Evolutionary conservation across 345 rosid species (phyloP), one percentile per base, ranked within the genome.

Genomic region (Firmiana major): DNA sequence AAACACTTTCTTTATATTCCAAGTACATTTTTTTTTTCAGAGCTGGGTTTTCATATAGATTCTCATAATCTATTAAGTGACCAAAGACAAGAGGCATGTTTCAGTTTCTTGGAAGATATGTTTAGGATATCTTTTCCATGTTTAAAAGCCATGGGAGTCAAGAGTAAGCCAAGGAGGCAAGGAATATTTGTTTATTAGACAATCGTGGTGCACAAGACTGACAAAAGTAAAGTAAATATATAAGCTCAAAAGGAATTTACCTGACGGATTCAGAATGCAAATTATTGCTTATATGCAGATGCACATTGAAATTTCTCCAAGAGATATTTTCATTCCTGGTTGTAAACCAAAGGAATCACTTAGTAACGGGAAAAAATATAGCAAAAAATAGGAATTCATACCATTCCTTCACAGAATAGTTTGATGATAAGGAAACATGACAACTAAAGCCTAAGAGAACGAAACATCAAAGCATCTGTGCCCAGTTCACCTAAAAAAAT

Each of bases 31-130:
- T 71, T 77, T 66, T 45, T 78, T 74, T 65, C 59, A 46, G 0
- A 74, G 63, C 34, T 78, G 40, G 53, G 48, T 57, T 78, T 74
- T 79, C 74, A 13, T 60, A 59, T 75, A 74, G 83, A 83, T 81
- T 74, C 82, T 40, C 72, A 60, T 60, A 70, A 76, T 75, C 75
- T 77, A 71, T 71, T 31, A 72, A 6, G 75, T 54, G 73, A 63
- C 12, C 76, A 17, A 15, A 81, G 77, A 17, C 15, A 19, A 67
- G 79, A 68, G 69, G 80, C 69, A 78, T 63, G 74, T 78, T 80
- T 80, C 75, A 65, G 63, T 73, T 76, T 78, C 81, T 83, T 55
- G 75, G 59, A 73, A 79, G 73, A 86, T 75, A 74, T 34, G 78
- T 49, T 48, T 22, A 45, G 19, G 22, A 45, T n/a, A 68, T 81